phyloP scores from a whole-genome alignment of 2,329 filamentous ascomycete genomes.

The Colletotrichum zoysiae region DNA sequence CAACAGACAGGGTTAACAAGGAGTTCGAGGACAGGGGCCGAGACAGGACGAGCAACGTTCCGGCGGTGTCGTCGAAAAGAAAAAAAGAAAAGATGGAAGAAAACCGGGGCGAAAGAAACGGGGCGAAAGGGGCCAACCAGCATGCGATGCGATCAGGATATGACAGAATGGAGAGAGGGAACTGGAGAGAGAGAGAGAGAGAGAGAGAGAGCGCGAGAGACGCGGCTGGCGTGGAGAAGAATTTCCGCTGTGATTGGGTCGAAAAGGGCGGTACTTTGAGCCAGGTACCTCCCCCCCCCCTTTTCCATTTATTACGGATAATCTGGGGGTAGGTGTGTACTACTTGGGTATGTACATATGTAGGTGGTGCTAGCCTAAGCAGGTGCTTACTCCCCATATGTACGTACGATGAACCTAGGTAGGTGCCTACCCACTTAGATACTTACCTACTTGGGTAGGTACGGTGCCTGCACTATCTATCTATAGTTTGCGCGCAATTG shows the following conservation, averaged over 20 bases:
- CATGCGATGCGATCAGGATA: constrained; percentile 25
- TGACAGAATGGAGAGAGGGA: constrained; percentile 17
- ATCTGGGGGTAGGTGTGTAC: too few relatives aligned
- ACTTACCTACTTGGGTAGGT: too few relatives aligned
- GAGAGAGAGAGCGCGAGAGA: constrained; percentile 1
- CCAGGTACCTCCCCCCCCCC: neutral
- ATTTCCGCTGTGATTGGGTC: constrained; percentile 17
- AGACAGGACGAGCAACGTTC: constrained; percentile 40
- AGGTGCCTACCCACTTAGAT: too few relatives aligned
- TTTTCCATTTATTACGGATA: too few relatives aligned
- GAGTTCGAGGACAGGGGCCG: constrained; percentile 27
- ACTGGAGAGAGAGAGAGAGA: neutral
- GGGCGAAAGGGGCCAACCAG: constrained; percentile 33
- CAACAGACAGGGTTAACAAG: constrained; percentile 18
- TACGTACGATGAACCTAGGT: too few relatives aligned
- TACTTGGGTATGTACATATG: too few relatives aligned
- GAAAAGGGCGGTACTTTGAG: constrained; percentile 26
- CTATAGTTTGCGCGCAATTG: neutral
- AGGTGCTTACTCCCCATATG: too few relatives aligned
- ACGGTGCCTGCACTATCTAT: too few relatives aligned
- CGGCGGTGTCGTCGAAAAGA: constrained; percentile 35
- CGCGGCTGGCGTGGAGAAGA: constrained; percentile 4
- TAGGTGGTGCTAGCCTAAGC: too few relatives aligned
- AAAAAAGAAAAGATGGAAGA: neutral
- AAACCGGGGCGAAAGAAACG: constrained; percentile 31